Evolutionary conservation across 495 filamentous ascomycete genomes (phyloP).

Genomic region (Cairneyella variabilis): DNA sequence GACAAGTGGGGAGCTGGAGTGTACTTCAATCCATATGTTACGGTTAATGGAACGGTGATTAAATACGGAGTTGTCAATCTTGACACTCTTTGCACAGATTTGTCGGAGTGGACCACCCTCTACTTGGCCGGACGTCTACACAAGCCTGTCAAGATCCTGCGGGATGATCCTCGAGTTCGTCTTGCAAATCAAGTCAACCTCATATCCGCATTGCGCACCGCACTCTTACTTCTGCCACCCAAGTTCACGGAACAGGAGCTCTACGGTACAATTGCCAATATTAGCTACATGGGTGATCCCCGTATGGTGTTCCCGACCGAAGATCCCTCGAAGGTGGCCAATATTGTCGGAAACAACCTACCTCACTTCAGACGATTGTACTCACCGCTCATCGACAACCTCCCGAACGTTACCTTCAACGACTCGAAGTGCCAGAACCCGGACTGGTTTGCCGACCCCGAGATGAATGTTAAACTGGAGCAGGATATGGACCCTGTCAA

Average conservation of each 20-base stretch:
- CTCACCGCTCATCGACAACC: slow-evolving; percentile 77
- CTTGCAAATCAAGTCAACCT: slow-evolving; percentile 95
- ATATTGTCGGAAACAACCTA: slow-evolving; percentile 90
- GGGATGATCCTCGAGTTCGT: slow-evolving; percentile 86
- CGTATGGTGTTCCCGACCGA: slow-evolving; percentile 86
- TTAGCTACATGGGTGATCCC: slow-evolving; percentile 92
- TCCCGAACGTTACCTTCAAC: slow-evolving; percentile 82
- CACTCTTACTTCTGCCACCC: slow-evolving; percentile 78
- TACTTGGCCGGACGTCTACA: slow-evolving; percentile 93
- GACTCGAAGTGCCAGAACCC: slow-evolving; percentile 58
- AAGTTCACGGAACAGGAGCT: slow-evolving; percentile 83
- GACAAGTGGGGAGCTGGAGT: slow-evolving; percentile 88
- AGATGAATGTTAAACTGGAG: slow-evolving; percentile 54
- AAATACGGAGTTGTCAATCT: slow-evolving; percentile 97
- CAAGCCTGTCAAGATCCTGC: slow-evolving; percentile 95
- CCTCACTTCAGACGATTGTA: slow-evolving; percentile 88
- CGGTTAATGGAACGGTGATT: slow-evolving; percentile 92
- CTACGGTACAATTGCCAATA: slow-evolving; percentile 82
- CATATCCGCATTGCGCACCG: slow-evolving; percentile 83
- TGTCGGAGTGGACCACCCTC: slow-evolving; percentile 84
- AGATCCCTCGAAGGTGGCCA: slow-evolving; percentile 86
- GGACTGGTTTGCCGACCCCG: slow-evolving; percentile 64
- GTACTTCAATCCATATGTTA: slow-evolving; percentile 95
- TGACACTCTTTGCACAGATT: slow-evolving; percentile 78
- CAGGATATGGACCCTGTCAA: slow-evolving; percentile 92